These are phyloP conservation scores for Lachancea quebecensis DNA, from an alignment of 805 yeast species.

Conservation along the genomic window DNA sequence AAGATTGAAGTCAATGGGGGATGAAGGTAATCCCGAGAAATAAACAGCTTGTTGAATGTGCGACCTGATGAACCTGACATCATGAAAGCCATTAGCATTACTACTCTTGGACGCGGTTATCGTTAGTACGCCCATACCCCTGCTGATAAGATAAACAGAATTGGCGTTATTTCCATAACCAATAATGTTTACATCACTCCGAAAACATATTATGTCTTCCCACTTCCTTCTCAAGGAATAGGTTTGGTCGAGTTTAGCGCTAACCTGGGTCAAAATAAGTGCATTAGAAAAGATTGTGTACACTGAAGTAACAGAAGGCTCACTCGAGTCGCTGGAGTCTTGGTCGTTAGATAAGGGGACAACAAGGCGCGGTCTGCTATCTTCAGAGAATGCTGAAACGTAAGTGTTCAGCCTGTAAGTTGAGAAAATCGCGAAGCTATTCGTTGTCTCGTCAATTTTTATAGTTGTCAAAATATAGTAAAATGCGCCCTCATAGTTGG, in stretches of 20 bases:
- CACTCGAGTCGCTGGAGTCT: slow-evolving; percentile 16
- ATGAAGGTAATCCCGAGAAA: slow-evolving; percentile 42
- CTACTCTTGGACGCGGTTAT: slow-evolving; percentile 37
- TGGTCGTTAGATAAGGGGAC: slow-evolving; percentile 48
- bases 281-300: slow-evolving; percentile 54
- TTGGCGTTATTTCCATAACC: slow-evolving; percentile 52
- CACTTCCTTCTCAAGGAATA: slow-evolving; percentile 45
- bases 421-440: slow-evolving; percentile 51
- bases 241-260: slow-evolving; percentile 31
- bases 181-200: slow-evolving; percentile 43
- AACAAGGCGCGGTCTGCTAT: slow-evolving; percentile 41
- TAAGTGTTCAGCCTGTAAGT: slow-evolving; percentile 58
- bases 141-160: slow-evolving; percentile 43
- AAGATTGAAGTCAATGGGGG: slow-evolving; percentile 41
- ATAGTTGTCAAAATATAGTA: slow-evolving; percentile 49
- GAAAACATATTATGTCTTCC: slow-evolving; percentile 73
- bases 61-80: slow-evolving; percentile 45
- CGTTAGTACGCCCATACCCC: slow-evolving; percentile 54
- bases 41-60: slow-evolving; percentile 78
- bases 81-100: slow-evolving; percentile 16
- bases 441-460: slow-evolving; percentile 37
- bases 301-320: slow-evolving; percentile 35
- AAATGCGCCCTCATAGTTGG: slow-evolving; percentile 28
- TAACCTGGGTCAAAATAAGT: slow-evolving; percentile 59
- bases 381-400: slow-evolving; percentile 21